A percentile compares a stretch with the other conserved stretches of the same genome.
Conservation (phyloP, 1,139 yeast species). For the Suhomyces bribrorum region DNA sequence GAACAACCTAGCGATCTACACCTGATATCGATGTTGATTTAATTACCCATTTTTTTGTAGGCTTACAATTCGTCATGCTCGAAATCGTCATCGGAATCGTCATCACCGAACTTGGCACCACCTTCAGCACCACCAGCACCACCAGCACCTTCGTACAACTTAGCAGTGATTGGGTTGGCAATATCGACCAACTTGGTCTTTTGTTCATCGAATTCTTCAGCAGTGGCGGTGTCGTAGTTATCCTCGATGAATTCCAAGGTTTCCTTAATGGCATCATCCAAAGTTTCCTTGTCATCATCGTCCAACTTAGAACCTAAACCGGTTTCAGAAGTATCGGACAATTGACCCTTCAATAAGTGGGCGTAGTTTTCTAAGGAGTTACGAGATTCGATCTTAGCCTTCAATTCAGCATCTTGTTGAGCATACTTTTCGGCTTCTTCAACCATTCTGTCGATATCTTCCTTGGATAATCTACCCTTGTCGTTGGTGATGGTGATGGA, state of each 20-base stretch:
- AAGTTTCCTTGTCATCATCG: conserved; percentile 89
- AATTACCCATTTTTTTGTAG: not conserved
- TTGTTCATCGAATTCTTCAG: conserved; percentile 93
- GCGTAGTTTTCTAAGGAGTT: conserved; percentile 53
- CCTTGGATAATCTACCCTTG: conserved; percentile 93
- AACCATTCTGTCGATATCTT: conserved; percentile 91
- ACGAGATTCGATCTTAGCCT: conserved; percentile 72
- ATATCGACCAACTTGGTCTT: conserved; percentile 79
- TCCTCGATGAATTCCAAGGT: conserved; percentile 87
- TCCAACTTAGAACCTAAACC: conserved; percentile 76
- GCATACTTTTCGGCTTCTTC: conserved; percentile 92
- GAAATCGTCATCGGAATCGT: conserved; percentile 65
- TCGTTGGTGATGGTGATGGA: conserved; percentile 94
- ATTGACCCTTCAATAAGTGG: conserved; percentile 52
- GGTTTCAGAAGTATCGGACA: conserved; percentile 60
- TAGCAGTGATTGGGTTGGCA: conserved; percentile 92
- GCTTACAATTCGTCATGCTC: conserved; percentile 55
- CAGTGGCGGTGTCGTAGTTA: conserved; percentile 81
- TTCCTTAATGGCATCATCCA: conserved; percentile 86
- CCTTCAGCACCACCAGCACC: conserved; percentile 41
- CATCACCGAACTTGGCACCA: conserved; percentile 52
- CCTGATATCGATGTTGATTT: not conserved
- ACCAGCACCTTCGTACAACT: conserved; percentile 69
- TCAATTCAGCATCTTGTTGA: conserved; percentile 79
- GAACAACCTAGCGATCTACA: not conserved